phyloP scores from a whole-genome alignment of 495 filamentous ascomycete genomes.

The Annulohypoxylon stygium region DNA sequence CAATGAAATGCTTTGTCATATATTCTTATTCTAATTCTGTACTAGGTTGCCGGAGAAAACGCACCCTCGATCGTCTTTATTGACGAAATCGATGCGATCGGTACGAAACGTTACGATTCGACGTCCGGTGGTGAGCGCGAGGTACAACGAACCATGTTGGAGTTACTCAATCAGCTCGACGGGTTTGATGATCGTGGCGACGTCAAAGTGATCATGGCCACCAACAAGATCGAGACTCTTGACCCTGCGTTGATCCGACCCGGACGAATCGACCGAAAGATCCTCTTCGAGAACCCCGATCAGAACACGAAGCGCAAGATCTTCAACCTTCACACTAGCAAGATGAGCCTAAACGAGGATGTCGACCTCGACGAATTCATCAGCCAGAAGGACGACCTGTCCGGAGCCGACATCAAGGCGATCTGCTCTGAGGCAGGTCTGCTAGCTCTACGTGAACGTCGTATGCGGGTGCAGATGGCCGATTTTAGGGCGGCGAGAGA shows the following conservation, averaged over 20 bases:
- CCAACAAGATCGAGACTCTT: slow-evolving; percentile 99
- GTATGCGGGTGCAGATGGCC: slow-evolving; percentile 99
- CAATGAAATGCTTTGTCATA: neutral
- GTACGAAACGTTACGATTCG: slow-evolving; percentile 98
- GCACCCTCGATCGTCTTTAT: slow-evolving; percentile 99
- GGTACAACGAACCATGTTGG: slow-evolving; percentile 98
- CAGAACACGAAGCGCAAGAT: slow-evolving; percentile 99
- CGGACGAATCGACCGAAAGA: slow-evolving; percentile 98
- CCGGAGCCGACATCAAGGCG: slow-evolving; percentile 97
- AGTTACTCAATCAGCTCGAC: slow-evolving; percentile 97
- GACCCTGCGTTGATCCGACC: slow-evolving; percentile 97
- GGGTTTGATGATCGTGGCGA: slow-evolving; percentile 99
- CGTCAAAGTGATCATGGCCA: slow-evolving; percentile 99
- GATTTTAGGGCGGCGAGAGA: slow-evolving; percentile 95
- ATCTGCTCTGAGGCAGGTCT: slow-evolving; percentile 98
- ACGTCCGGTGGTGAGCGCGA: slow-evolving; percentile 97
- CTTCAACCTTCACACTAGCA: slow-evolving; percentile 98
- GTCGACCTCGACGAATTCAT: slow-evolving; percentile 99
- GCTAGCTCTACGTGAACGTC: slow-evolving; percentile 92
- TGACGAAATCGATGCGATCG: slow-evolving; percentile 99
- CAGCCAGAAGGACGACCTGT: slow-evolving; percentile 97
- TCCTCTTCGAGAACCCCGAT: slow-evolving; percentile 98
- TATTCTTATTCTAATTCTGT: slow-evolving; percentile 38
- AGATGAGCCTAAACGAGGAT: slow-evolving; percentile 96
- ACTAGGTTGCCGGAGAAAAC: slow-evolving; percentile 89